Conservation (phyloP, 768 basidiomycete genomes). For the Brasilioporus rufonigricans region DNA sequence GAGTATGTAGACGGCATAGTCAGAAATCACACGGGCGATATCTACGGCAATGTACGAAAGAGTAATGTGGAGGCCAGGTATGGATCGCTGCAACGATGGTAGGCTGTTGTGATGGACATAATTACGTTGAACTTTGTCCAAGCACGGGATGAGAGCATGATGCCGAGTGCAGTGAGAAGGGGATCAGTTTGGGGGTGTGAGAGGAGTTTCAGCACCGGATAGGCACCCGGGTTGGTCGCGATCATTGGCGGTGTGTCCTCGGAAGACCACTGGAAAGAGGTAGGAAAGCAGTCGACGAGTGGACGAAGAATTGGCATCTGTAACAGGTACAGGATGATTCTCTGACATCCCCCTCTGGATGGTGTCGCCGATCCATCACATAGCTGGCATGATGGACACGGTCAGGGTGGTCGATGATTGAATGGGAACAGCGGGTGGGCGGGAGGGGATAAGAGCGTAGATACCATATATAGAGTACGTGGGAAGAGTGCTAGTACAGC, state of each 20-base stretch:
- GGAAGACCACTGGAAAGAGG: neutral
- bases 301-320: conserved; percentile 3
- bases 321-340: conserved; percentile 8
- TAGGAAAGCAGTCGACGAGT: neutral
- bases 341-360: neutral
- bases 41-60: neutral
- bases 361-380: conserved; percentile 15
- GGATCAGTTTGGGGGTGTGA: neutral
- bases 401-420: neutral
- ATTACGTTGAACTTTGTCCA: neutral
- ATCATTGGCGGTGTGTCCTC: conserved; percentile 17
- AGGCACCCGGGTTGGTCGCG: conserved; percentile 7
- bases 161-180: conserved; percentile 5
- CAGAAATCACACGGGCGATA: neutral
- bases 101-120: conserved; percentile 3
- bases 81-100: conserved; percentile 8
- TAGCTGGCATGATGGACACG: neutral
- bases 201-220: conserved; percentile 15
- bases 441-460: neutral
- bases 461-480: conserved; percentile 13
- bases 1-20: neutral
- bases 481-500: conserved; percentile 8
- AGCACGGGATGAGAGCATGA: neutral
- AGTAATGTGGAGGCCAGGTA: neutral
- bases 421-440: neutral